These are phyloP conservation scores for Diversispora epigaea DNA, from an alignment of 192 early-diverging fungal species.

Conservation along the genomic window DNA sequence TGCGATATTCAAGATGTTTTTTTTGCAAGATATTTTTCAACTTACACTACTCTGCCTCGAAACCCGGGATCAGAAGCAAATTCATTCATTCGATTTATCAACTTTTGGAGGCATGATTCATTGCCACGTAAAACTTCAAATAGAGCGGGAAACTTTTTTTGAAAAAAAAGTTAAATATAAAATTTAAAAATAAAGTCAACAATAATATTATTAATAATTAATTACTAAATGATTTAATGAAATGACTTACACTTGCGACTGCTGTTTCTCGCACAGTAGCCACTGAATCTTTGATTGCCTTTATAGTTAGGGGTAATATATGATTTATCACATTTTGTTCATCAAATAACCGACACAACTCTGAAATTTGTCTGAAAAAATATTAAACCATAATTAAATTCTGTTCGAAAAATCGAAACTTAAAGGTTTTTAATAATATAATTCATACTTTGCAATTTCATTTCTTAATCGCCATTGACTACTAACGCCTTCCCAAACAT, in stretches of 20 bases:
- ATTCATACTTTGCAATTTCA: constrained; percentile 51
- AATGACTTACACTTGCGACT: constrained; percentile 43
- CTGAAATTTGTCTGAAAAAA: constrained; percentile 52
- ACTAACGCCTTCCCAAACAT: constrained; percentile 65
- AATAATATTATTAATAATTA: constrained; percentile 26
- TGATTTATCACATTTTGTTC: constrained; percentile 59
- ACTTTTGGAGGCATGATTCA: constrained; percentile 25
- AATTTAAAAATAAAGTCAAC: neutral
- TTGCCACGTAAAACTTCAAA: constrained; percentile 36
- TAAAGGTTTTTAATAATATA: neutral
- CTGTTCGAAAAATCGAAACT: neutral
- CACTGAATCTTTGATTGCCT: constrained; percentile 53
- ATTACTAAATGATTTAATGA: constrained; percentile 33
- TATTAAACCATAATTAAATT: neutral
- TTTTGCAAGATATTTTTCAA: constrained; percentile 44
- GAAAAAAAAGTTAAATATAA: neutral
- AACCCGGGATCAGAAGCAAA: constrained; percentile 52
- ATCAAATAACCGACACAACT: constrained; percentile 62
- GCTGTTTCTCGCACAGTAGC: constrained; percentile 56
- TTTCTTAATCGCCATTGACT: constrained; percentile 72
- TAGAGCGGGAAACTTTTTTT: constrained; percentile 41
- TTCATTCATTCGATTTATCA: constrained; percentile 43
- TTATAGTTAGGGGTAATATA: constrained; percentile 65
- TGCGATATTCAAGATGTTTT: constrained; percentile 33
- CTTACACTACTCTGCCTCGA: constrained; percentile 57